Evolutionary conservation across 768 basidiomycete species (phyloP), one percentile per base, ranked within the genome.

Genomic region (Termitomyces sp.): DNA sequence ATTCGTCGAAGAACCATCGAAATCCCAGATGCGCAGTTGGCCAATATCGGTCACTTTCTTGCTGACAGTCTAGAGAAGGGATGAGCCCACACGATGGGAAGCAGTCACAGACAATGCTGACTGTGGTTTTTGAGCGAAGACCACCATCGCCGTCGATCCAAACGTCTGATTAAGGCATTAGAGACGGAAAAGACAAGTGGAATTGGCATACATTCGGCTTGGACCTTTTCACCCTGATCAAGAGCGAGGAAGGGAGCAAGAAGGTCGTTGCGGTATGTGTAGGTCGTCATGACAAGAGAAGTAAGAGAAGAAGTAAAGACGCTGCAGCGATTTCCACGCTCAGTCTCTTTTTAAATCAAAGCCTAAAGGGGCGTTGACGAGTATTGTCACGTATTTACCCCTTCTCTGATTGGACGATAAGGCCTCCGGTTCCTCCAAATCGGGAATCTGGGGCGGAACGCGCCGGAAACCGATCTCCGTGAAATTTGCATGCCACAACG

Each of bases 121-220:
- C 92, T 33, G 89, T 97, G 63, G 95, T 98, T 83, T 99, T 99
- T 66, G 87, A 96, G 71, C 97, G 92, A 62, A 97, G 84, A 62
- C 91, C 96, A 62, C 83, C 81, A 70, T 98, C 89, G 60, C 95
- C 95, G 70, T 98, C 96, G 70, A 98, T 87, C 96, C 96, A 98
- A 75, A 98, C 89, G 73, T 98, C 94, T 98, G 71, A 54, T 45
- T 50, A 56, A 54, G 54, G 60, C 57, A 56, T 53, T 61, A 64
- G 60, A 62, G 55, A 44, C 33, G 3, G 41, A 31, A 58, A 54
- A 23, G 48, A 56, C 50, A 43, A 31, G 48, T 23, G 61, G 55
- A 55, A 49, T 48, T 10, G n/a, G 64, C 83, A 42, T 68, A 91
- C 90, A 92, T 74, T 98, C 96, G 44, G 96, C 96, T 79, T 97